Evolutionary conservation across 257 asterid genomes (phyloP), one percentile per base, ranked within the genome.

Genomic region (Leonotis leonurus): DNA sequence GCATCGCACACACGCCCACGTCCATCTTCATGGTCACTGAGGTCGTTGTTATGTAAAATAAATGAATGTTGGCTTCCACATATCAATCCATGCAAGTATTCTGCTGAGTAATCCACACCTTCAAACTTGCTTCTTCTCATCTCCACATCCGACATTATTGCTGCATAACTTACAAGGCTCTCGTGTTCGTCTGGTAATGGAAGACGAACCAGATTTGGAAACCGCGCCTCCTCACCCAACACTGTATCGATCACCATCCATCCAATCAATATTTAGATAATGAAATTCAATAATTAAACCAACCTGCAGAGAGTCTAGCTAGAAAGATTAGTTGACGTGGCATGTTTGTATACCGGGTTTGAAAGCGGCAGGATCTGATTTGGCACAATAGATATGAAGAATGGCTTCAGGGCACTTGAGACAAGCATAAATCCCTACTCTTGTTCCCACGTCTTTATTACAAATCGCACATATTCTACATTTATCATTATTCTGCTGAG

Each of bases 1-100:
- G 29, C 27, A 7, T 46, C 53, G n/a, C 53, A 46, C 53, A 20
- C 53, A 17, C 27, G 2, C 0, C 2, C 18, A 43, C 9, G 0
- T 2, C 0, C n/a, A 45, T 17, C 14, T 8, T 46, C 53, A 17
- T 45, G 26, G 0, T 36, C 43, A 13, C 8, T 4, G 39, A 33
- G 1, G 8, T 33, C 10, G 18, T 40, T 40, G 6, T 0, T 32
- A 32, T 20, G 27, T 6, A 20, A 3, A 8, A 8, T 21, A 3
- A 46, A 20, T 46, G 3, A 1, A 8, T 21, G 17, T 11, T 1
- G 3, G 6, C 0, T 0, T n/a, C 5, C 16, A 2, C 0, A 0
- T 3, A 1, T 11, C 2, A 0, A 0, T 11, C 8, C 0, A 37
- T 37, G 43, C 1, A 37, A 0, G 0, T 0, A 0, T 12, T 37